Evolutionary conservation across 2,329 filamentous ascomycete genomes (phyloP), one percentile per base, ranked within the genome.

Genomic region (Xylariaceae sp.): DNA sequence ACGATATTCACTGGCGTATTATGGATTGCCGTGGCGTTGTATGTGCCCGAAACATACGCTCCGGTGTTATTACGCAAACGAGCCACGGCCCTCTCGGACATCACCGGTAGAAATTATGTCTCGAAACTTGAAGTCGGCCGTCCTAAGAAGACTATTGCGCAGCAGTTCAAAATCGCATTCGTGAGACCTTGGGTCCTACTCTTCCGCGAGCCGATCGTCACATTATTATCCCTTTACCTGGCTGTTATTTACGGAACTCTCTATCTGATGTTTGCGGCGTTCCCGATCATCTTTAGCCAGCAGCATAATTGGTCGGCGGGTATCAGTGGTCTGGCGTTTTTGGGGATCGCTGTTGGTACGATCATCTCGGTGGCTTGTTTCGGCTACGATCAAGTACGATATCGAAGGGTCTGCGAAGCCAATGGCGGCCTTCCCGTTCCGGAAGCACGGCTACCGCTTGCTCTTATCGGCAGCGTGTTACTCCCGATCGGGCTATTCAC

Each of bases 261-360:
- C 2, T 84, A 84, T 67, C 75, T 84, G 65, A 74, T 83, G 64
- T 84, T 85, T 60, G 76, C 77, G 19, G 80, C 81, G 9, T 83
- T 83, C 68, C 80, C 82, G 3, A 83, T 88, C 62, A 84, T 89
- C 34, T 89, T 85, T 68, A 77, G 85, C 63, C 62, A 77, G 57
- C 63, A 73, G 40, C 78, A 83, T 48, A 80, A 80, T 43, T 87
- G 83, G 81, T 76, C 73, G 11, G 67, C 75, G 32, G 82, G 82
- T 35, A 73, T 84, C 34, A 79, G 81, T 39, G 83, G 84, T 26
- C 74, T 88, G 0, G 76, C 87, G 1, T 88, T 89, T 68, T 67
- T 89, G 29, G 86, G 87, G 41, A 80, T 89, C 6, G 78, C 81
- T 6, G 78, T 87, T 31, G 87, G 87, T 52, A 86, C 88, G 76